Conservation (phyloP, 2,329 filamentous ascomycete species). For the Sporothrix variecibatus region DNA sequence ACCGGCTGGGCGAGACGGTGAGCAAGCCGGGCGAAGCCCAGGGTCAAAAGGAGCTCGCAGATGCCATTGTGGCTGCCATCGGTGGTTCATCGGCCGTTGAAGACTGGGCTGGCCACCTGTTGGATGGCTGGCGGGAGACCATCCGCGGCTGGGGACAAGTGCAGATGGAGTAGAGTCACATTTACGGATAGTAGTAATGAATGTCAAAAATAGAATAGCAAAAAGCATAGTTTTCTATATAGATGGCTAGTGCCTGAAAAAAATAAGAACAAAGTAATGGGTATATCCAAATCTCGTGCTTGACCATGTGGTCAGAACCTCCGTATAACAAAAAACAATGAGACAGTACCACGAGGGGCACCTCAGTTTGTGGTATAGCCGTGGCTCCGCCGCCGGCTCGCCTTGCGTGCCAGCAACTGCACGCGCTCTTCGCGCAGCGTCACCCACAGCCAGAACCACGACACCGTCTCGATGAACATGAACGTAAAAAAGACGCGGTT, state of each 20-base stretch:
- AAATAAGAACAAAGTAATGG: not conserved
- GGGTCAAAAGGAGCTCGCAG: constrained; percentile 28
- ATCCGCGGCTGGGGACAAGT: constrained; percentile 43
- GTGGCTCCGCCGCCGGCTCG: constrained; percentile 36
- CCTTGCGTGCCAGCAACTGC: constrained; percentile 45
- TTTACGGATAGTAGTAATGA: no score
- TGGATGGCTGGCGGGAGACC: constrained; percentile 44
- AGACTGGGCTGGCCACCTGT: constrained; percentile 41
- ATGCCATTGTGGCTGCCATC: constrained; percentile 36
- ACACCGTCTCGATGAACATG: constrained; percentile 77
- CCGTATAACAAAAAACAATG: not conserved
- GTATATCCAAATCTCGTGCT: constrained; percentile 15
- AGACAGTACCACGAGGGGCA: no score
- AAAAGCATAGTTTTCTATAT: not conserved
- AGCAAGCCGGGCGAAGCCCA: constrained; percentile 23
- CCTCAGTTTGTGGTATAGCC: not conserved
- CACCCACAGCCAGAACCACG: constrained; percentile 85
- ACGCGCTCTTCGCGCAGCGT: constrained; percentile 67
- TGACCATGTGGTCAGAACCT: no score
- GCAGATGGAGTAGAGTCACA: constrained; percentile 40
- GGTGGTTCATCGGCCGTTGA: constrained; percentile 37
- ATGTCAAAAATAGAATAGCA: not conserved
- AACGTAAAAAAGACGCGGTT: constrained; percentile 85
- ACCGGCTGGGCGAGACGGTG: constrained; percentile 34
- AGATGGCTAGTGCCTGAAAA: not conserved